Base-by-base conservation (phyloP, 345 rosid species). In the Mallotus nudiflorus region DNA sequence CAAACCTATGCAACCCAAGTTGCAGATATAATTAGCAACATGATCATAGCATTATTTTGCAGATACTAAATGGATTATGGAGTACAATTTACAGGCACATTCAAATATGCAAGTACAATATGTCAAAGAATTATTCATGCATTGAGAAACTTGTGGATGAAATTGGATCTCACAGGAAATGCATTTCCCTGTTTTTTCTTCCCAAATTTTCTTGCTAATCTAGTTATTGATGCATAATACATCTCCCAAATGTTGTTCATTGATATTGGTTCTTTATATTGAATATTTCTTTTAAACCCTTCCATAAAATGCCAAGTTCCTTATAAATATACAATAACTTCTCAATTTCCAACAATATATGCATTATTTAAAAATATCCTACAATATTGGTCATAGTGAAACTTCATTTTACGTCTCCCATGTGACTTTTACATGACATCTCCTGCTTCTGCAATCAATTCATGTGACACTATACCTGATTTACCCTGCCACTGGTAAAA, bases 1-100 rank as follows among this genome's bases (percentile, higher is more conserved):
- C 97, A 96, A 70, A 96, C 97, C 99, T 96, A 78, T 28, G 14
- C 50, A 75, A 66, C 56, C 24, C 24, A 42, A 16, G 2, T 20
- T 70, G 73, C 73, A 46, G 50, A 15, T 40, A 69, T 31, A 29
- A 71, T 76, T 63, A 80, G 70, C 58, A 64, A 66, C 25, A 39
- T 31, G 24, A 22, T 40, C 25, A 62, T 20, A 31, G 22, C n/a
- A 37, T 31, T 65, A 42, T 46, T 42, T 52, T n/a, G n/a, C n/a
- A 66, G 13, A 33, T 19, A 59, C 24, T 20, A 58, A 0, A 16
- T 52, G 37, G 1, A 27, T 67, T 51, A 67, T n/a, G 28, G 52
- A 19, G 37, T 29, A 20, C 19, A 28, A n/a, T n/a, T n/a, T n/a
- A n/a, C n/a, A 42, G 16, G 53, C 28, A 45, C 2, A 27, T 22